Evolutionary conservation across 805 yeast species (phyloP).

Genomic region (Osmozyma mogii): DNA sequence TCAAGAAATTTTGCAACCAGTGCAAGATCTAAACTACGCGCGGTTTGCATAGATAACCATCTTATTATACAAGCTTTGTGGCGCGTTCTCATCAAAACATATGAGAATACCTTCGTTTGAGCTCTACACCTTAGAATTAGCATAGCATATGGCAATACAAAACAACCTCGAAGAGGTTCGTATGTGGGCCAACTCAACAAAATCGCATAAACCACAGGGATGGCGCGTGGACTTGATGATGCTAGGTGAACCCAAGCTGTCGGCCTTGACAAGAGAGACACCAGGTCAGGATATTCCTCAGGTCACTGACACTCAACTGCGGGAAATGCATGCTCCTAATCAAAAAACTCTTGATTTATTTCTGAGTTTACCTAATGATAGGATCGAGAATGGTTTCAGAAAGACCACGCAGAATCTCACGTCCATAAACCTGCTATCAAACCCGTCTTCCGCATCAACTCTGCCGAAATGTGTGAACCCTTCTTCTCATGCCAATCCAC

Average conservation of each 20-base stretch:
- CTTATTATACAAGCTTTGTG: no score
- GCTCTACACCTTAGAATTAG: neutral
- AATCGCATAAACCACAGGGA: constrained; percentile 8
- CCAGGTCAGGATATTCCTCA: constrained; percentile 1
- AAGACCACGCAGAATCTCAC: constrained; percentile 1
- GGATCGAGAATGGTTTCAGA: no score
- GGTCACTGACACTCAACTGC: no score
- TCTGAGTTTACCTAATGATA: no score
- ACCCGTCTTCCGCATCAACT: neutral
- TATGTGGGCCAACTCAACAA: constrained; percentile 9
- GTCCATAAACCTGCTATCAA: neutral
- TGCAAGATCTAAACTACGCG: no score
- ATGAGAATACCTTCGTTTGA: neutral
- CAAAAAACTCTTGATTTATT: neutral
- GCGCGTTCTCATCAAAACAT: no score
- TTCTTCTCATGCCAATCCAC: neutral
- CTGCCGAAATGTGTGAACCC: neutral
- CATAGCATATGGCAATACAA: constrained; percentile 11
- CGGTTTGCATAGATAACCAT: no score
- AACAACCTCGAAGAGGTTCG: constrained; percentile 12
- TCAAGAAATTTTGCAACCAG: no score
- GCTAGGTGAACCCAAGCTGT: constrained; percentile 1
- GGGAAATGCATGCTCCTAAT: neutral
- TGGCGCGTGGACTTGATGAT: constrained; percentile 6
- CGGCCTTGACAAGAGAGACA: constrained; percentile 1